Conservation (phyloP, 129 eudicot species). For the Ambrosia artemisiifolia region DNA sequence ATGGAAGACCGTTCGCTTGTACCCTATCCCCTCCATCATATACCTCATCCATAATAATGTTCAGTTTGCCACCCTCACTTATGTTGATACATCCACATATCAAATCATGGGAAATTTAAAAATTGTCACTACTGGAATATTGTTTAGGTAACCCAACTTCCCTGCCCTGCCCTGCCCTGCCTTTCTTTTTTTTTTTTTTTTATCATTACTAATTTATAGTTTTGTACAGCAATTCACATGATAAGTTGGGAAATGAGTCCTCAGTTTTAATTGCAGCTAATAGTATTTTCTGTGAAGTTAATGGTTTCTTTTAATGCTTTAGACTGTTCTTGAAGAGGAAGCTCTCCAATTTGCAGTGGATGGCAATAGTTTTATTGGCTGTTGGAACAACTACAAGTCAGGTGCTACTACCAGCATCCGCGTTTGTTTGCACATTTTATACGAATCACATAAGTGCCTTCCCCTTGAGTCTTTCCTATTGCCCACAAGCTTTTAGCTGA, state of each 20-base stretch:
- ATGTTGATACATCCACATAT: constrained; percentile 83
- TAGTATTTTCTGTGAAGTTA: constrained; percentile 16
- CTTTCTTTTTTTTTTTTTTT: neutral
- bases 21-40: constrained; percentile 82
- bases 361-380: constrained; percentile 79
- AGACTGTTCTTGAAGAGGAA: constrained; percentile 87
- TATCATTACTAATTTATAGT: neutral
- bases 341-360: constrained; percentile 90
- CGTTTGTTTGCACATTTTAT: constrained; percentile 8
- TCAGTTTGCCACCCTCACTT: constrained; percentile 84
- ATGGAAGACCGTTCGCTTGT: constrained; percentile 68
- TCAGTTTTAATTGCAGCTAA: neutral
- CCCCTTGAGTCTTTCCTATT: neutral
- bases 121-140: constrained; percentile 73
- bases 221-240: neutral
- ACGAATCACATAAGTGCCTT: neutral
- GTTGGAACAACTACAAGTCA: constrained; percentile 97
- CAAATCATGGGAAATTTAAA: constrained; percentile 85
- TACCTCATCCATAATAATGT: constrained; percentile 88
- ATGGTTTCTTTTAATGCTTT: constrained; percentile 24
- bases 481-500: constrained; percentile 11
- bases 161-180: neutral
- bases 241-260: neutral
- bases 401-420: constrained; percentile 41
- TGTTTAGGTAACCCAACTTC: constrained; percentile 49